Conservation (phyloP, 306 rosid species). For the Quillaja saponaria region DNA sequence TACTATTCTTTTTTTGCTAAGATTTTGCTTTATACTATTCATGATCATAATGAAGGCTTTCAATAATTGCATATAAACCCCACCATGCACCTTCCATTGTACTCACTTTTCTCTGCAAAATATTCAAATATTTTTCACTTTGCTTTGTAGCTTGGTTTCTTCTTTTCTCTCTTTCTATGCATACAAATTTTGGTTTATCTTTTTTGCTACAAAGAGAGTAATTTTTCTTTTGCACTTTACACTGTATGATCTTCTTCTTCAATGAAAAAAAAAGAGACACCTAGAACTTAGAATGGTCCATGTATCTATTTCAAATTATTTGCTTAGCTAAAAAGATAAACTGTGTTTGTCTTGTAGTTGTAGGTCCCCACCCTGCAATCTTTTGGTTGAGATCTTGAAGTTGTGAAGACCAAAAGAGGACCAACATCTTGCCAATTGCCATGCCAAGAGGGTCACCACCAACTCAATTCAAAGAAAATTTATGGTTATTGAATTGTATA, state of each 20-base stretch:
- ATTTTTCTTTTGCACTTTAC: neutral
- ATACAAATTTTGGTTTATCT: slow-evolving; percentile 1
- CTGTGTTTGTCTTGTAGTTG: neutral
- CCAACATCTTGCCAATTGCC: slow-evolving; percentile 25
- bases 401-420: slow-evolving; percentile 21
- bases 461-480: slow-evolving; percentile 25
- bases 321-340: neutral
- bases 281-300: slow-evolving; percentile 12
- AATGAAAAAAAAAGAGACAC: slow-evolving; percentile 15
- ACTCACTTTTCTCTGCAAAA: too few relatives aligned
- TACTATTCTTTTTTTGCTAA: too few relatives aligned
- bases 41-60: slow-evolving; percentile 30
- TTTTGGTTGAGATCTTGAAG: slow-evolving; percentile 34
- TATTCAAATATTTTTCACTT: neutral
- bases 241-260: neutral
- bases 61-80: slow-evolving; percentile 44
- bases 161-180: slow-evolving; percentile 7
- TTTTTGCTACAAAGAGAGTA: neutral
- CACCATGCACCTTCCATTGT: neutral
- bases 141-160: neutral
- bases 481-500: too few relatives aligned
- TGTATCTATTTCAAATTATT: slow-evolving; percentile 27
- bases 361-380: slow-evolving; percentile 38
- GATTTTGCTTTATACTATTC: neutral
- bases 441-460: slow-evolving; percentile 29